These are phyloP conservation scores for Myxozyma udenii DNA, from an alignment of 805 yeast genomes.

Conservation along the genomic window DNA sequence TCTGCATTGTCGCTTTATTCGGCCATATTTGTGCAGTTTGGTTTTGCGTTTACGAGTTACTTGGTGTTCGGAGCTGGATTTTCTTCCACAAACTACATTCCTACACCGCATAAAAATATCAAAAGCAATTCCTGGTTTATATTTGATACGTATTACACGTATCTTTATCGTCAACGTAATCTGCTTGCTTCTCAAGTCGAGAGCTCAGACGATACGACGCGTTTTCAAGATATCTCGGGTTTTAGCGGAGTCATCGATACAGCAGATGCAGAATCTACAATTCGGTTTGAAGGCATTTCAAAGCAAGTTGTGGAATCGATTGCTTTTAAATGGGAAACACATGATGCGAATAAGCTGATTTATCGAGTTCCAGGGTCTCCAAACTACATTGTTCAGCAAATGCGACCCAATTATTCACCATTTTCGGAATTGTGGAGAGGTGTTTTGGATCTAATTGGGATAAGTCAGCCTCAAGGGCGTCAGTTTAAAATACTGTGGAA, in stretches of 20 bases:
- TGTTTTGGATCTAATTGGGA: no score
- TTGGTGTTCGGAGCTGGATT: constrained; percentile 6
- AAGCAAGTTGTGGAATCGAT: not conserved
- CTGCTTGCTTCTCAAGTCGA: constrained; percentile 8
- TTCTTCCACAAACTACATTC: not conserved
- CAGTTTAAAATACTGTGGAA: no score
- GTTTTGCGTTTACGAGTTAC: not conserved
- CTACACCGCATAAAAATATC: constrained; percentile 3
- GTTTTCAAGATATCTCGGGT: constrained; percentile 6
- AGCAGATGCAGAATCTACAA: not conserved
- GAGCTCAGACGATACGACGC: constrained; percentile 1
- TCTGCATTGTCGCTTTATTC: constrained; percentile 4
- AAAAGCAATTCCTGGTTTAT: constrained; percentile 7
- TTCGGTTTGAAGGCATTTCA: not conserved
- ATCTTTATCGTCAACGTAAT: constrained; percentile 8
- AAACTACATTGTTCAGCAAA: not conserved
- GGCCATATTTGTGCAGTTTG: constrained; percentile 2
- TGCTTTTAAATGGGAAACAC: not conserved
- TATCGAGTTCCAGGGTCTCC: not conserved
- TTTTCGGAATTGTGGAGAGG: not conserved
- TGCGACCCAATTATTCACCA: not conserved
- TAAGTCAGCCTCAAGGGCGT: not conserved
- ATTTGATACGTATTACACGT: constrained; percentile 8
- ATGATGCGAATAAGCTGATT: not conserved
- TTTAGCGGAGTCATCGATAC: not conserved